These are phyloP conservation scores for Hypoxylon perforatum DNA, from an alignment of 495 filamentous ascomycete genomes.

Conservation along the genomic window DNA sequence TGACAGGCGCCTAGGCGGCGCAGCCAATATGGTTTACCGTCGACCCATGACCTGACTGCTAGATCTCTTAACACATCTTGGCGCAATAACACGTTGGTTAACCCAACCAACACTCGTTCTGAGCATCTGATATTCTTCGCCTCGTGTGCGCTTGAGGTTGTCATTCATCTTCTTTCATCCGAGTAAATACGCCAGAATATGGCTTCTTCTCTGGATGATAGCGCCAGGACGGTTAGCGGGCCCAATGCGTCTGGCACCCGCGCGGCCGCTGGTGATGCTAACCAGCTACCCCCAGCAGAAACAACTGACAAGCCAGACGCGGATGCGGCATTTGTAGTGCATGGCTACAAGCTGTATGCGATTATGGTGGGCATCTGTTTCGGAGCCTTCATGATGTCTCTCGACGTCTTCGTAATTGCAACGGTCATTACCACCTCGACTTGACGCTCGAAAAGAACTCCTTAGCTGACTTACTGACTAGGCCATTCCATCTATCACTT, in stretches of 20 bases:
- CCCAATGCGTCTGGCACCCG: not conserved
- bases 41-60: too few species aligned
- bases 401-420: conserved; percentile 35
- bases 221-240: not conserved
- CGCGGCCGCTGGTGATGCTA: not conserved
- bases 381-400: conserved; percentile 36
- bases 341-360: conserved; percentile 23
- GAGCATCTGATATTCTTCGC: not conserved
- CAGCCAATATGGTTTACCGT: too few species aligned
- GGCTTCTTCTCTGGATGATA: not conserved
- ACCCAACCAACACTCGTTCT: too few species aligned
- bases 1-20: too few species aligned
- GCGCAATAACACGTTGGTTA: too few species aligned
- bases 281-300: not conserved
- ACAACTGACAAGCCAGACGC: not conserved
- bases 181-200: not conserved
- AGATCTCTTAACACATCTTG: too few species aligned
- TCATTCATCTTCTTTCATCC: not conserved
- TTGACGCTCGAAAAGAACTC: not conserved
- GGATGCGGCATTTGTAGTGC: not conserved
- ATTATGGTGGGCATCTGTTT: conserved; percentile 26
- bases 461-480: not conserved
- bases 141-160: not conserved
- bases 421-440: conserved; percentile 14
- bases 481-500: conserved; percentile 34